Evolutionary conservation across 257 asterid genomes (phyloP), one percentile per base, ranked within the genome.

Genomic region (Penstemon davidsonii): DNA sequence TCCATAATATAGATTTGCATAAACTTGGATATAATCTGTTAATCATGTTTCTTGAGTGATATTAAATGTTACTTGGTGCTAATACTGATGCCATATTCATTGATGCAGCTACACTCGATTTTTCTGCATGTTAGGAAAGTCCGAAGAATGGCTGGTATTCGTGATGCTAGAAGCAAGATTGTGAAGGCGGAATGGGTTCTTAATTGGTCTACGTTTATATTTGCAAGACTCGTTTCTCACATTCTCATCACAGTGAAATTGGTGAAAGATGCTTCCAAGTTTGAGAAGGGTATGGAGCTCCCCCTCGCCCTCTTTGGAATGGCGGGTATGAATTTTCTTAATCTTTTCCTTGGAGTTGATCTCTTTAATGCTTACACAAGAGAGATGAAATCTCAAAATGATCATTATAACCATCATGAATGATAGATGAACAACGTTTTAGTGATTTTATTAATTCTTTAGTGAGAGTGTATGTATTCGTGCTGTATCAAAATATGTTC

Each of bases 291-390:
- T 8, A 74, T 90, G 39, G 96, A 83, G 79, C 90, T 92, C 54
- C 93, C 97, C 0, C 96, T 92, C 58, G 96, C 98, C 15, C 90
- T 88, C 68, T 66, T 61, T 3, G 98, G 98, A 67, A 90, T 90
- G 98, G 86, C 80, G 4, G 98, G 95, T n/a, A 92, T 92, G 97
- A 88, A 90, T 62, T 69, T 86, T 68, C 89, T 90, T 1, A 92
- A 92, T 55, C 40, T 72, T 40, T 85, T 82, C 74, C 83, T 90
- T 11, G 96, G 97, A 33, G 57, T 81, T 36, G 97, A 90, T 84
- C 88, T 90, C 64, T 75, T 80, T 57, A 80, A 79, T n/a, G 98
- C 97, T 45, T 87, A 59, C 68, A 43, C 66, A 58, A 85, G 83
- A 50, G 96, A 90, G 78, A 77, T n/a, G 52, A 78, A 60, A 58